These are phyloP conservation scores for Auricularia heimuer DNA, from an alignment of 768 basidiomycete species.

Conservation along the genomic window DNA sequence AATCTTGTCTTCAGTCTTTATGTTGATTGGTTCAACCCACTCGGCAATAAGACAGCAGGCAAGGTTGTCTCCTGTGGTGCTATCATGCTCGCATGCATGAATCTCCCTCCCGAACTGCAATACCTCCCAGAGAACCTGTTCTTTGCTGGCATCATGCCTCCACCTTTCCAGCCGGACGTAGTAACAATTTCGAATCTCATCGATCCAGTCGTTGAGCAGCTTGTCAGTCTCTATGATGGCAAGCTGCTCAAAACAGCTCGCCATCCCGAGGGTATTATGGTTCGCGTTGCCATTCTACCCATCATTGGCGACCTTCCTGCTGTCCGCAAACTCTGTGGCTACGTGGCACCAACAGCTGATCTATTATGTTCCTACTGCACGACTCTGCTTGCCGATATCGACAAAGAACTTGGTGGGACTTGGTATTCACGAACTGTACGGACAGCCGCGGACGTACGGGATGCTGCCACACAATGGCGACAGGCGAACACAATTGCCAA, in stretches of 20 bases:
- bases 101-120: constrained; percentile 25
- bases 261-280: constrained; percentile 19
- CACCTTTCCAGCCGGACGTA: constrained; percentile 27
- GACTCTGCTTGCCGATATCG: neutral
- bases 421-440: neutral
- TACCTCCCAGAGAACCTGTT: constrained; percentile 31
- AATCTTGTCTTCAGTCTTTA: constrained; percentile 18
- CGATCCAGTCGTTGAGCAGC: constrained; percentile 26
- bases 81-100: constrained; percentile 26
- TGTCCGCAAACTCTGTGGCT: neutral
- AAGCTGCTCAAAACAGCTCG: constrained; percentile 23
- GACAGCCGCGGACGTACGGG: neutral
- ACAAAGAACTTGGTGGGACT: neutral
- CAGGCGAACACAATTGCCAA: neutral
- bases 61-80: constrained; percentile 17
- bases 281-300: neutral
- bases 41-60: constrained; percentile 21
- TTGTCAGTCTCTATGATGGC: constrained; percentile 24
- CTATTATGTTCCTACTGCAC: neutral
- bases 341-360: neutral
- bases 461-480: neutral
- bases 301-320: neutral
- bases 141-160: constrained; percentile 32
- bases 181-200: constrained; percentile 30
- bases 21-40: constrained; percentile 30